These are phyloP conservation scores for Athelia sp. DNA, from an alignment of 1,284 basidiomycete species.

Conservation along the genomic window DNA sequence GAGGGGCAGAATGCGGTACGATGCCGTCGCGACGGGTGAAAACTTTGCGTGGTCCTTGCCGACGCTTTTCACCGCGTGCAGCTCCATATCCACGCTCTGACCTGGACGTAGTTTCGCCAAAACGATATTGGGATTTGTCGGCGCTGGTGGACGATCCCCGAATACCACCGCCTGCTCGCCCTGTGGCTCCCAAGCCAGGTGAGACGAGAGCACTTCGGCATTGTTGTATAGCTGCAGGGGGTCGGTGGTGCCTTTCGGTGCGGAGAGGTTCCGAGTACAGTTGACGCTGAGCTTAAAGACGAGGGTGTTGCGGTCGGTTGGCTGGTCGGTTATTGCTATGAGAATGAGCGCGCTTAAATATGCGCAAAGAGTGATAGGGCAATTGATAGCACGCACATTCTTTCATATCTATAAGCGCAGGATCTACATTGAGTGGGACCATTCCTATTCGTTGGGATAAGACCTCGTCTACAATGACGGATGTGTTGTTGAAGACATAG, in stretches of 20 bases:
- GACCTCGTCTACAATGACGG: slow-evolving; percentile 93
- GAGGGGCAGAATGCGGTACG: slow-evolving; percentile 89
- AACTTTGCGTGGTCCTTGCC: slow-evolving; percentile 98
- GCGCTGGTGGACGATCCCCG: slow-evolving; percentile 48
- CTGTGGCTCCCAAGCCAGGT: slow-evolving; percentile 80
- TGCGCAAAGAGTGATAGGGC: neutral
- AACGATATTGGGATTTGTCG: slow-evolving; percentile 84
- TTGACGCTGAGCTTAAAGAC: slow-evolving; percentile 79
- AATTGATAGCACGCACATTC: slow-evolving; percentile 22
- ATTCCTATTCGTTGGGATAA: slow-evolving; percentile 89
- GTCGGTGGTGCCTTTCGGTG: slow-evolving; percentile 48
- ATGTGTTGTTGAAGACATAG: slow-evolving; percentile 95
- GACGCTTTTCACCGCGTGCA: slow-evolving; percentile 94
- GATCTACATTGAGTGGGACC: slow-evolving; percentile 87
- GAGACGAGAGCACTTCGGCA: slow-evolving; percentile 72
- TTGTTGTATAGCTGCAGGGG: slow-evolving; percentile 67
- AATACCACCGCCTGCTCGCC: slow-evolving; percentile 76
- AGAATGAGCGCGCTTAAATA: slow-evolving; percentile 1
- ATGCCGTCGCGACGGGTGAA: slow-evolving; percentile 94
- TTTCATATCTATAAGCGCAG: slow-evolving; percentile 53
- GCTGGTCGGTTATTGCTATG: slow-evolving; percentile 41
- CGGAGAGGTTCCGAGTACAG: slow-evolving; percentile 62
- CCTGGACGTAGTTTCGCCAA: slow-evolving; percentile 94
- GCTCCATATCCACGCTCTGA: slow-evolving; percentile 77
- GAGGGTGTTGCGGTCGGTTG: slow-evolving; percentile 89